Evolutionary conservation across 805 yeast genomes (phyloP), one percentile per base, ranked within the genome.

Genomic region (Saccharomycopsis synnaedendra): DNA sequence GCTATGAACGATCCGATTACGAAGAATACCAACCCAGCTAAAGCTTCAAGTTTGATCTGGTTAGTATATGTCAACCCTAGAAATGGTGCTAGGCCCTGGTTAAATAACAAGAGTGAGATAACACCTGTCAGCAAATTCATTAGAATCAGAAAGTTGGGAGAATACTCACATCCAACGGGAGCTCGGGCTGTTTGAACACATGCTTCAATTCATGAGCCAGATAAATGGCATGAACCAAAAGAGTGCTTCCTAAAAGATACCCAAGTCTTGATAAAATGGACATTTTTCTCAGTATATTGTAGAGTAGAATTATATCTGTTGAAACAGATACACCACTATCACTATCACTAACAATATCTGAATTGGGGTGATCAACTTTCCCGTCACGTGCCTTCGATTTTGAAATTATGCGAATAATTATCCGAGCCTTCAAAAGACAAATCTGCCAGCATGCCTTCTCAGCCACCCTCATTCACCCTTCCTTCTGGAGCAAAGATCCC

Each of bases 151-250:
- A 19, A 19, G 19, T 19, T 11, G 3, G 2, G 41, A 9, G 27
- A 8, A 9, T 32, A 47, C 50, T 27, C 32, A 48, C 49, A 56
- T 76, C 82, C 5, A 42, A 37, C 50, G 39, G 27, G 51, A 33
- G 5, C 49, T 28, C 11, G 52, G 42, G 8, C 51, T 30, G 52
- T 68, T 60, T 29, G 58, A 47, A 35, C 69, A 59, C 55, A 19
- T 69, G 71, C 55, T 70, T 71, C 60, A 67, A 68, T 55, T 76
- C 80, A 53, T 69, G 72, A 2, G 80, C 68, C 5, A 81, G 76
- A 53, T 73, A 75, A 1, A 72, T 77, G 1, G 79, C 69, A 56
- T 77, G 80, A 1, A 66, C 44, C 36, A 76, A 62, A 4, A 52
- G 41, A 3, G 56, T 9, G 0, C 49, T 30, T 4, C 53, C 55